Conservation (phyloP, 305 asterid species). For the Fraxinus sp. region DNA sequence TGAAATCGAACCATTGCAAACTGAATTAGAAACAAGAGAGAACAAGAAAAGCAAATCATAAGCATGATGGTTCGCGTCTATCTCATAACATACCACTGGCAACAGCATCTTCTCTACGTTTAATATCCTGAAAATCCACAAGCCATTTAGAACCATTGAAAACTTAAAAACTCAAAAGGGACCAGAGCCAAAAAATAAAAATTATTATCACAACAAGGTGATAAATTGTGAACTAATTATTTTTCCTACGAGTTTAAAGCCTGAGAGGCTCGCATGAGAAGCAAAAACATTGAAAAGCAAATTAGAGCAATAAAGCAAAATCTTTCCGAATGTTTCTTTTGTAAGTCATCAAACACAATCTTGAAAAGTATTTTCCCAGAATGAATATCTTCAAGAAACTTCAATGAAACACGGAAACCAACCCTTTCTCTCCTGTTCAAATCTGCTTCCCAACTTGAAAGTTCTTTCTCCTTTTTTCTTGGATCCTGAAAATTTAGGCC, state of each 20-base stretch:
- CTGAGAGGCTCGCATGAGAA: background rate
- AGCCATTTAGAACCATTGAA: constrained; percentile 12
- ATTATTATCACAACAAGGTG: background rate
- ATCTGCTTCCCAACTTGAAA: constrained; percentile 86
- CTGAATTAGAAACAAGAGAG: constrained; percentile 22
- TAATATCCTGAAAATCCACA: constrained; percentile 60
- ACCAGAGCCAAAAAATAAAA: background rate
- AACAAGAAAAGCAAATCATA: constrained; percentile 1
- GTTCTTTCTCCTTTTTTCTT: constrained; percentile 70
- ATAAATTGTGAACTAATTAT: background rate
- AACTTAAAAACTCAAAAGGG: constrained; percentile 20
- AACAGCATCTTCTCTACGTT: constrained; percentile 89
- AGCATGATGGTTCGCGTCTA: constrained; percentile 3
- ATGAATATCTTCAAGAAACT: constrained; percentile 1
- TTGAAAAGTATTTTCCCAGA: background rate
- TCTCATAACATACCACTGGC: constrained; percentile 56
- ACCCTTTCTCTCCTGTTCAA: constrained; percentile 87
- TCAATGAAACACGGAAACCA: constrained; percentile 23
- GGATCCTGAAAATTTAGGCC: constrained; percentile 57
- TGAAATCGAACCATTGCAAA: constrained; percentile 33
- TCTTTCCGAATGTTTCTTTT: background rate
- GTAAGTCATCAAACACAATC: background rate
- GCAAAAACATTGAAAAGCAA: background rate
- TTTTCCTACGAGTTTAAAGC: background rate
- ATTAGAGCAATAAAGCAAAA: background rate